Evolutionary conservation across 75 land plant genomes (phyloP), one percentile per base, ranked within the genome.

Genomic region (Cryptomeria japonica): DNA sequence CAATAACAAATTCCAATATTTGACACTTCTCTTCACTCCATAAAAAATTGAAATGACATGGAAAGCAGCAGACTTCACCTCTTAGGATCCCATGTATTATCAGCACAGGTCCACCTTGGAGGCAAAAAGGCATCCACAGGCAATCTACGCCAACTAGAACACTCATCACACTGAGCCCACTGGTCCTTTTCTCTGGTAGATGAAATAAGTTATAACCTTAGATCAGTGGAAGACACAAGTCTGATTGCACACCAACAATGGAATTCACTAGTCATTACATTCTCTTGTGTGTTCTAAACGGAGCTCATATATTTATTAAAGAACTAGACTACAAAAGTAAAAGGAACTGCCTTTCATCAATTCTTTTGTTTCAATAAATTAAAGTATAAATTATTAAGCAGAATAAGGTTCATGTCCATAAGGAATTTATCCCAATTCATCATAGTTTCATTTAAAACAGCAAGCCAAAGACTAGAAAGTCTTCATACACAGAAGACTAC

Each of bases 131-230:
- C 91, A 37, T 93, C 91, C 32, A 83, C 32, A 47, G 94, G 94
- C 70, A 93, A 80, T 42, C 89, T 87, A 22, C 93, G 91, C 91
- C 92, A 93, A 64, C 80, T 90, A n/a, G 47, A 83, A 88, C 94
- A 93, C 49, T 92, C 93, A 87, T 93, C 94, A 89, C 94, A 93
- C 64, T 93, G 93, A 31, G 88, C 93, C 94, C 94, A 93, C 84
- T 89, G 94, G 31, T 91, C 91, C 64, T 93, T 91, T 37, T 42
- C 84, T 80, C 88, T 78, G 88, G 2, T 46, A 82, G 84, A 82
- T n/a, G 32, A 46, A 42, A 82, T 39, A n/a, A n/a, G n/a, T n/a
- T n/a, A n/a, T n/a, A 39, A 39, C 25, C 32, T n/a, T 46, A 44
- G 39, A 46, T 46, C 84, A 82, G 84, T 82, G 46, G 13, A n/a